These are phyloP conservation scores for Penicillium alfredii DNA, from an alignment of 495 filamentous ascomycete genomes.

Conservation along the genomic window DNA sequence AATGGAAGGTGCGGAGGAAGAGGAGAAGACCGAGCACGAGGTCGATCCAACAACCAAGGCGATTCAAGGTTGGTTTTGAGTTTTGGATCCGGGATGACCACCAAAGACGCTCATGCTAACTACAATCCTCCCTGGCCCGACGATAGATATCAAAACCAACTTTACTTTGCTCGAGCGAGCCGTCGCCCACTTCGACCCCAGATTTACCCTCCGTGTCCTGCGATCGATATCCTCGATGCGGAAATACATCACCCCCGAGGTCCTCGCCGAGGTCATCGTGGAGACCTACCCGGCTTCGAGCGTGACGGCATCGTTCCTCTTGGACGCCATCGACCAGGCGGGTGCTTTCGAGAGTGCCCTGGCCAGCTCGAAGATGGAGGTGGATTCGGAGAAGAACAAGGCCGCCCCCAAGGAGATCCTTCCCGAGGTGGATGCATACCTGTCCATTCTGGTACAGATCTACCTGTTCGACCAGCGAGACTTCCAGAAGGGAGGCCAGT, in stretches of 20 bases:
- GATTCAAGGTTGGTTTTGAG: constrained; percentile 45
- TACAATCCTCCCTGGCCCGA: background rate
- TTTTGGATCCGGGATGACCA: background rate
- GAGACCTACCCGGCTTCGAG: constrained; percentile 68
- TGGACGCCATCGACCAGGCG: constrained; percentile 60
- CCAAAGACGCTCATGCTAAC: constrained; percentile 6
- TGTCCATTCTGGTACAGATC: constrained; percentile 85
- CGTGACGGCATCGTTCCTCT: constrained; percentile 59
- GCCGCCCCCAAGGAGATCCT: constrained; percentile 60
- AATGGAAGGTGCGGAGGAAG: constrained; percentile 62
- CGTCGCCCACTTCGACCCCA: constrained; percentile 86
- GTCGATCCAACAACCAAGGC: constrained; percentile 60
- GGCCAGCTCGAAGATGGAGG: constrained; percentile 63
- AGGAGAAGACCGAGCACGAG: constrained; percentile 47
- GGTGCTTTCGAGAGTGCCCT: constrained; percentile 53
- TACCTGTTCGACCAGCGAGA: constrained; percentile 79
- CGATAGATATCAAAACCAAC: constrained; percentile 84
- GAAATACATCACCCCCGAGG: constrained; percentile 76
- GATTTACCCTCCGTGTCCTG: constrained; percentile 88
- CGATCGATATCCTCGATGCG: constrained; percentile 93
- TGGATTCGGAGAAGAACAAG: constrained; percentile 56
- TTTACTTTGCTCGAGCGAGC: constrained; percentile 87
- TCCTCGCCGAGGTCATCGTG: constrained; percentile 72
- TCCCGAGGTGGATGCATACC: constrained; percentile 87
- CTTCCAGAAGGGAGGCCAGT: constrained; percentile 70